Conservation (phyloP, 108 stramenopile species). For the Cyclotella choctawhatcheeana region DNA sequence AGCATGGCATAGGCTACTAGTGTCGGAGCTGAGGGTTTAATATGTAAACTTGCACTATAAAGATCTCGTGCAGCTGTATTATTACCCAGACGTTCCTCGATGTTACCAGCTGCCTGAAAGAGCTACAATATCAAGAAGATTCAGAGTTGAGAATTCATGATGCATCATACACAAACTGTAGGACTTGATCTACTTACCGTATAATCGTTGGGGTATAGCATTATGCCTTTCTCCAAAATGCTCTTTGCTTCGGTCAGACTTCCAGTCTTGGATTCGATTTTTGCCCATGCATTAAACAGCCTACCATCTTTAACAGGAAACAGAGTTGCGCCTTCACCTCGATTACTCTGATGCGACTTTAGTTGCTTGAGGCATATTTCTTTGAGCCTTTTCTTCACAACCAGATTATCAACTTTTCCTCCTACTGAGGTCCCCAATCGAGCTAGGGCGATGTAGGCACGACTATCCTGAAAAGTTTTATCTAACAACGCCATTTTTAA, state of each 20-base stretch:
- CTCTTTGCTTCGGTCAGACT: conserved; percentile 56
- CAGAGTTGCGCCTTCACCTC: conserved; percentile 11
- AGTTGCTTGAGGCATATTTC: conserved; percentile 46
- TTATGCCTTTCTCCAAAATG: conserved; percentile 68
- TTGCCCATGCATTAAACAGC: conserved; percentile 84
- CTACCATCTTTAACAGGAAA: conserved; percentile 69
- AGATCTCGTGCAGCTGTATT: conserved; percentile 62
- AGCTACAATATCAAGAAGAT: conserved; percentile 19
- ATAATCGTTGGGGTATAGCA: conserved; percentile 68
- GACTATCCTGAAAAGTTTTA: conserved; percentile 49
- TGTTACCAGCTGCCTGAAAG: conserved; percentile 81
- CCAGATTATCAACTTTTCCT: conserved; percentile 38
- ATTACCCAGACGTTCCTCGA: conserved; percentile 83
- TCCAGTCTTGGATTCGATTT: conserved; percentile 70
- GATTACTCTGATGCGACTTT: conserved; percentile 27
- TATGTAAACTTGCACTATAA: conserved; percentile 65
- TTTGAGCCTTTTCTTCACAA: conserved; percentile 37
- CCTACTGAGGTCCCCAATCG: conserved; percentile 64
- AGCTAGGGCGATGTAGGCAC: conserved; percentile 80
- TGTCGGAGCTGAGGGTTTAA: conserved; percentile 80
- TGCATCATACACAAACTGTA: neutral
- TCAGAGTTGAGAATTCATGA: neutral
- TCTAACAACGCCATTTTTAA: conserved; percentile 50
- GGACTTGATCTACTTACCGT: conserved; percentile 34
- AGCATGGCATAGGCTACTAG: conserved; percentile 81